Percentiles rank a stretch among this genome's conserved stretches.
Conservation (phyloP, 768 basidiomycete genomes). For the Mycena leptocephala region DNA sequence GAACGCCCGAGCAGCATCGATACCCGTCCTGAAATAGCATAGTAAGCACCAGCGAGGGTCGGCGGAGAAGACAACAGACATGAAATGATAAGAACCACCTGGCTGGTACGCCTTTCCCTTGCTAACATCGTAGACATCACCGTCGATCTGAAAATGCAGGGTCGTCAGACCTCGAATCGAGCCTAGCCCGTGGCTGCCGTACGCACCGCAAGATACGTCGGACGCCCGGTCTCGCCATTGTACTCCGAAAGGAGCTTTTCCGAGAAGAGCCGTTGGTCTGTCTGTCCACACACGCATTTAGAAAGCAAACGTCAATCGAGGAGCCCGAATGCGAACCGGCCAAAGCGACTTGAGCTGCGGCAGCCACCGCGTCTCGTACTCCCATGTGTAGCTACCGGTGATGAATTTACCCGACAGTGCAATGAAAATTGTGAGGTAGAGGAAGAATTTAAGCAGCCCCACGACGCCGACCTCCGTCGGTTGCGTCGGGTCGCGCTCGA, state of each 20-base stretch:
- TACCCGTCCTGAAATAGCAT: constrained; percentile 71
- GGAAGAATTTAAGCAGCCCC: constrained; percentile 79
- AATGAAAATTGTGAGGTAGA: constrained; percentile 68
- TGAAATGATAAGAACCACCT: constrained; percentile 86
- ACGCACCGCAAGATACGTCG: constrained; percentile 92
- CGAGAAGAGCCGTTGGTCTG: constrained; percentile 81
- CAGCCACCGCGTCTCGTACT: constrained; percentile 78
- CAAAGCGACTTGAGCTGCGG: constrained; percentile 70
- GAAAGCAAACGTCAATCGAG: not conserved
- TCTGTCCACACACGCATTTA: constrained; percentile 50
- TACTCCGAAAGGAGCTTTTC: constrained; percentile 76
- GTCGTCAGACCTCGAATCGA: constrained; percentile 2
- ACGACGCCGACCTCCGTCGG: constrained; percentile 76
- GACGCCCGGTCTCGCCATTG: constrained; percentile 80
- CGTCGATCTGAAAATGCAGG: constrained; percentile 78
- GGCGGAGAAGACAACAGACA: constrained; percentile 61
- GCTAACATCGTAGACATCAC: constrained; percentile 95
- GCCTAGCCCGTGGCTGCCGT: constrained; percentile 45
- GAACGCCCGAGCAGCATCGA: constrained; percentile 93
- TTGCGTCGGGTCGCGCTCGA: constrained; percentile 82
- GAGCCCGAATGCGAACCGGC: constrained; percentile 61
- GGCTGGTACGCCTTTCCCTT: constrained; percentile 87
- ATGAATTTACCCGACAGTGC: constrained; percentile 86
- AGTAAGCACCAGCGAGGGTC: constrained; percentile 29
- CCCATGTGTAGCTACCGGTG: constrained; percentile 92